A percentile compares a stretch with the other conserved stretches of the same genome.
Conservation (phyloP, 1,139 yeast genomes). For the Kurtzmaniella quercitrusa region DNA sequence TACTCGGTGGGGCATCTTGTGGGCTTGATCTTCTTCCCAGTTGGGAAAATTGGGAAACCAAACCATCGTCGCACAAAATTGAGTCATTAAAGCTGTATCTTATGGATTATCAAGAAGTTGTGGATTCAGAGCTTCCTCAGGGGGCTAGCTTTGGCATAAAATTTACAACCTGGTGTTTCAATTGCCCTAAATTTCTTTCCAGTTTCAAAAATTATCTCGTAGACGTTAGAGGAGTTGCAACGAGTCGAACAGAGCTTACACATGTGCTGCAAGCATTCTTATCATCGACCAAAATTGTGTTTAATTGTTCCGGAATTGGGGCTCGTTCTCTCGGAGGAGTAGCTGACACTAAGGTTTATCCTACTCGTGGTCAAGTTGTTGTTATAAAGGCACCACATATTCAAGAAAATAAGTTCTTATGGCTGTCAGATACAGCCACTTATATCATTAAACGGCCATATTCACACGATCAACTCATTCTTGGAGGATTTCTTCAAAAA, state of each 20-base stretch:
- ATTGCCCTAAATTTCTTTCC: constrained; percentile 55
- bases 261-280: constrained; percentile 54
- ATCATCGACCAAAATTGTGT: constrained; percentile 40
- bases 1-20: constrained; percentile 47
- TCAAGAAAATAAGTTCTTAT: constrained; percentile 43
- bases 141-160: constrained; percentile 52
- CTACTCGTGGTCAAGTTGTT: constrained; percentile 70
- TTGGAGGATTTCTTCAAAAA: constrained; percentile 66
- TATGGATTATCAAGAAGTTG: constrained; percentile 35
- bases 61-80: constrained; percentile 41
- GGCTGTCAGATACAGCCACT: constrained; percentile 54
- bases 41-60: constrained; percentile 52
- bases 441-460: constrained; percentile 69
- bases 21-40: constrained; percentile 55
- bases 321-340: constrained; percentile 57
- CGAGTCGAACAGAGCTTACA: constrained; percentile 38
- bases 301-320: constrained; percentile 73
- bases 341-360: constrained; percentile 48
- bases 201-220: constrained; percentile 40
- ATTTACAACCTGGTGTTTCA: constrained; percentile 62
- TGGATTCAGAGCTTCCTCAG: constrained; percentile 32
- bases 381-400: constrained; percentile 57
- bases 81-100: constrained; percentile 43
- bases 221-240: constrained; percentile 42
- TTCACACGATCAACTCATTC: constrained; percentile 55